These are phyloP conservation scores for Whalleya microplaca DNA, from an alignment of 2,329 filamentous ascomycete genomes.

Conservation along the genomic window DNA sequence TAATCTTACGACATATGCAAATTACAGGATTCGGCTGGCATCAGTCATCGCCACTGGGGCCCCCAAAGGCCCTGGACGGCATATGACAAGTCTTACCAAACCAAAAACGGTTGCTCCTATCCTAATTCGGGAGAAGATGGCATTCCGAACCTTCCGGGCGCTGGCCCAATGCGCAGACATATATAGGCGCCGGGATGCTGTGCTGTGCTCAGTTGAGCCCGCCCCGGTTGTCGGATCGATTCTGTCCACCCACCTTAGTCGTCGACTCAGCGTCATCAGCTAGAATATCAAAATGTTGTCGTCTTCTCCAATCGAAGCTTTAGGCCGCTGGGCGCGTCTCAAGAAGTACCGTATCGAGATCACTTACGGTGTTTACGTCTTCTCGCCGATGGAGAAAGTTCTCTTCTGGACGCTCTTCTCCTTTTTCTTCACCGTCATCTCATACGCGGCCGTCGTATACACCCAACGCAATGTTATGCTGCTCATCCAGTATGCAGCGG, in stretches of 20 bases:
- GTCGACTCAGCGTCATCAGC: too few relatives aligned
- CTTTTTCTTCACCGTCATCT: conserved; percentile 69
- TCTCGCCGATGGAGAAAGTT: conserved; percentile 76
- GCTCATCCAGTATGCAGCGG: conserved; percentile 42
- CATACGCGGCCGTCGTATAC: conserved; percentile 70
- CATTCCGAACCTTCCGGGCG: conserved; percentile 24
- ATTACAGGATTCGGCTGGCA: neutral
- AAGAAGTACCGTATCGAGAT: conserved; percentile 85
- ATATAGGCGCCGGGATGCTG: neutral
- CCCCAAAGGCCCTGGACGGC: neutral
- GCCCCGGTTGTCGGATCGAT: too few relatives aligned
- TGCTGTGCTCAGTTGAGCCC: neutral
- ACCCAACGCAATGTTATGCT: conserved; percentile 67
- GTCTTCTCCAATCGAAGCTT: conserved; percentile 25
- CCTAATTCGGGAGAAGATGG: conserved; percentile 2
- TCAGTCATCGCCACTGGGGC: neutral
- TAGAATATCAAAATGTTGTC: neutral
- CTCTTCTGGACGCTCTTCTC: conserved; percentile 78
- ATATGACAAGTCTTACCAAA: neutral
- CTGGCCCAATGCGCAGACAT: neutral
- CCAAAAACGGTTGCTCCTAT: neutral
- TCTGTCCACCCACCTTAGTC: too few relatives aligned
- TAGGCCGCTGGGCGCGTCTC: conserved; percentile 71
- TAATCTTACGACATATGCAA: neutral
- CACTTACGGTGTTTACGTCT: conserved; percentile 79